Evolutionary conservation across 805 yeast species (phyloP), one percentile per base, ranked within the genome.

Genomic region (Clavispora fructus): DNA sequence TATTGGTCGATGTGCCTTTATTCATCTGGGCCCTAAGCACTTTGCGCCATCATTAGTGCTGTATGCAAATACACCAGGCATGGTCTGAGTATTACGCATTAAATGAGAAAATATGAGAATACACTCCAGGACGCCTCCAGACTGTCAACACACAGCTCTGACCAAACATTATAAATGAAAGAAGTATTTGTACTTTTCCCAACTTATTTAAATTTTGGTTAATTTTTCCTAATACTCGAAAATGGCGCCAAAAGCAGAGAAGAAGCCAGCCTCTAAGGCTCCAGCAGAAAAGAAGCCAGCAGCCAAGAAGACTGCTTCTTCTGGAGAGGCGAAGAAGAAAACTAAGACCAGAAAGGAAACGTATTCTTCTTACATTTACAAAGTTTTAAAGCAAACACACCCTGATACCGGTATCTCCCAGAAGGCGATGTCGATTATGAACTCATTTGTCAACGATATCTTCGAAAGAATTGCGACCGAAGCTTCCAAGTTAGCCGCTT

Each of bases 331-430:
- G 69, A 90, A 89, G 83, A 91, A 87, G 86, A 89, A 95, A 80
- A 68, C 88, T 60, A 91, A 90, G 85, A 75, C 91, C 63, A 89
- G 97, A 84, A 90, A 89, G 86, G 97, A 92, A 79, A 89, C 97
- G 57, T 92, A 90, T 81, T 89, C 96, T 57, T 90, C 97, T 54
- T 92, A 92, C 78, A 92, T 92, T 71, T 92, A 91, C 94, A 92
- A 92, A 78, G 97, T 91, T 59, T 85, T 92, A 71, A 91, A 91
- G 78, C 97, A 92, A 82, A 91, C 97, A 54, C 98, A 92, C 77
- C 98, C 97, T 74, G 97, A 92, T 74, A 92, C 98, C 55, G 98
- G 97, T 88, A 92, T 92, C 71, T 91, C 98, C 63, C 96, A 90
- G 78, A 87, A 89, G 72, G 96, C 98, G 57, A 92, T 92, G 96